Conservation (phyloP, 2,329 filamentous ascomycete species). For the Ascochyta pisi region DNA sequence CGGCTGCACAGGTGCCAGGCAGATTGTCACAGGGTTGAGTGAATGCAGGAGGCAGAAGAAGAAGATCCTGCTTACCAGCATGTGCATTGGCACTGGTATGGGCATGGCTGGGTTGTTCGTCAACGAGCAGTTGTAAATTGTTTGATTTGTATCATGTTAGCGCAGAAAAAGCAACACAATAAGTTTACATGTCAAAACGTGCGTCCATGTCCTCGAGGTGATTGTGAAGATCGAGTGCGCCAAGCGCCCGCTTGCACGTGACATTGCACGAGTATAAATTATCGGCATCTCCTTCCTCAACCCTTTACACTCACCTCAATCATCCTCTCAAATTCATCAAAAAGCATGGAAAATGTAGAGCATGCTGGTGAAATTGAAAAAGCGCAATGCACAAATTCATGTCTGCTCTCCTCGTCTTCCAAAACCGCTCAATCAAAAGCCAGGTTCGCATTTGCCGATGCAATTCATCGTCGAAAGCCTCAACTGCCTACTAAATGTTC, state of each 20-base stretch:
- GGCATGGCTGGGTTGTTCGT: conserved; percentile 72
- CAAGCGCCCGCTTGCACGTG: neutral
- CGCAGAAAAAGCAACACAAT: conserved; percentile 5
- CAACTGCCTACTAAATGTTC: too few relatives aligned
- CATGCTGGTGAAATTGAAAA: too few relatives aligned
- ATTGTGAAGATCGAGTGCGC: neutral
- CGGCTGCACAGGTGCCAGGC: conserved; percentile 77
- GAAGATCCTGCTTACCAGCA: conserved; percentile 90
- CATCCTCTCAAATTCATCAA: too few relatives aligned
- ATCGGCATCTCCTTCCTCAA: too few relatives aligned
- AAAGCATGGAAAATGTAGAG: too few relatives aligned
- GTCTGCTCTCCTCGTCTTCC: too few relatives aligned
- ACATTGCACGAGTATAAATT: neutral
- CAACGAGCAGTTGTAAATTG: conserved; percentile 61
- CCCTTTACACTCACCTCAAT: too few relatives aligned
- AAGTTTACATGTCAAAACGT: neutral
- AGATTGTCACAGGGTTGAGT: conserved; percentile 88
- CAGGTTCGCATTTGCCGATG: too few relatives aligned
- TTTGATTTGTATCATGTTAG: neutral
- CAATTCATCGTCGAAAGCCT: too few relatives aligned
- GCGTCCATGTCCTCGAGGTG: neutral
- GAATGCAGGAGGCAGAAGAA: conserved; percentile 85
- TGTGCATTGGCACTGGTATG: conserved; percentile 77
- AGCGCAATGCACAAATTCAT: too few relatives aligned
- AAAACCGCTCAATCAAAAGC: too few relatives aligned